Base-by-base conservation (phyloP, 495 filamentous ascomycete species). In the Aspergillus nanangensis region DNA sequence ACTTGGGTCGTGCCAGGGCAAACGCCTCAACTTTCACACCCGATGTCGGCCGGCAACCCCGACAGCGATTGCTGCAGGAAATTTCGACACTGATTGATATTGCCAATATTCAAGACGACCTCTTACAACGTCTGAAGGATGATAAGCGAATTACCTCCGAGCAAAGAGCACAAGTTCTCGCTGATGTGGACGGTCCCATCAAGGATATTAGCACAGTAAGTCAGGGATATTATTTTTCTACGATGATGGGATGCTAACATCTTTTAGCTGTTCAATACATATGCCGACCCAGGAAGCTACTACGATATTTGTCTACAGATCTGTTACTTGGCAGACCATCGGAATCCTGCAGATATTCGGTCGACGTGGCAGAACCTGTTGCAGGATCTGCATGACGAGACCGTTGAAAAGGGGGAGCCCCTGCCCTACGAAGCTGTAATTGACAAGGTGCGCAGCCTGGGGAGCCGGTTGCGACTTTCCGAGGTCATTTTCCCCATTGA, bases 221-320 rank as follows among this genome's bases (percentile, higher is more conserved):
- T n/a, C n/a, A n/a, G n/a, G n/a, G n/a, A n/a, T n/a, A n/a, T n/a
- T n/a, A n/a, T n/a, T n/a, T n/a, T n/a, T n/a, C n/a, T n/a, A n/a
- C n/a, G n/a, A n/a, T n/a, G n/a, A n/a, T n/a, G n/a, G n/a, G n/a
- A n/a, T n/a, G n/a, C n/a, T n/a, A n/a, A n/a, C n/a, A n/a, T n/a
- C n/a, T n/a, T n/a, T n/a, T n/a, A 95, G 88, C 82, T 99, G 25
- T 99, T 84, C 73, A 95, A 99, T 60, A 66, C 76, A 41, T 97
- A 87, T 58, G 86, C 88, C 46, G 91, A 97, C 55, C 82, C 86
- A 53, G 92, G 84, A 5, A 78, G 77, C 43, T 99, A 96, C 72
- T 87, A 86, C 67, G 93, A 97, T 60, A 81, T 99, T 45, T 94
- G 85, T 62, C 81, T 99, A 18, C 75, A 87, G 40, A 95, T 97